Conservation (phyloP, 345 rosid genomes). For the Corchorus capsularis region DNA sequence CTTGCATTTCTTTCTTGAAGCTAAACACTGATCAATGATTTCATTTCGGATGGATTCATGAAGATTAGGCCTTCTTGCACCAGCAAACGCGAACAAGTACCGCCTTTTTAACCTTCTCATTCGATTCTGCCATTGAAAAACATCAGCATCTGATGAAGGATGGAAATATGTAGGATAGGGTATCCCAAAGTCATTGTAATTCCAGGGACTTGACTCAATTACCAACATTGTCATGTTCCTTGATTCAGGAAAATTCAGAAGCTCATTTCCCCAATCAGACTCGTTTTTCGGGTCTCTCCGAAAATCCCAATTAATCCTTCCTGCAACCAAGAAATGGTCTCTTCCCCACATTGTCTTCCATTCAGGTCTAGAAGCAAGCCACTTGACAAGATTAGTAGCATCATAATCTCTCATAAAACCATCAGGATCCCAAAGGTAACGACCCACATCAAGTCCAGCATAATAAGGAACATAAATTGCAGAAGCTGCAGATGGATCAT, state of each 20-base stretch:
- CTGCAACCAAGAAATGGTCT: constrained; percentile 89
- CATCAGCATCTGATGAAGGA: constrained; percentile 55
- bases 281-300: constrained; percentile 51
- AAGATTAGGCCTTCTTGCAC: constrained; percentile 57
- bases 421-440: constrained; percentile 63
- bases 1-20: constrained; percentile 60
- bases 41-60: constrained; percentile 54
- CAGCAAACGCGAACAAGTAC: constrained; percentile 63
- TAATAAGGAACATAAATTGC: constrained; percentile 78
- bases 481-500: constrained; percentile 64
- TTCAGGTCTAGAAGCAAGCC: constrained; percentile 64
- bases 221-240: constrained; percentile 70
- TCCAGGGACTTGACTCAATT: constrained; percentile 82
- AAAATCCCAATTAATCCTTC: constrained; percentile 86
- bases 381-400: constrained; percentile 49
- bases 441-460: constrained; percentile 70
- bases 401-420: constrained; percentile 55
- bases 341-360: constrained; percentile 68
- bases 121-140: constrained; percentile 62
- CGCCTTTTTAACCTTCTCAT: constrained; percentile 51
- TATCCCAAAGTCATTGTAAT: constrained; percentile 65
- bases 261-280: constrained; percentile 74
- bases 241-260: constrained; percentile 66
- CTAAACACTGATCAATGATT: constrained; percentile 62
- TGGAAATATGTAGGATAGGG: constrained; percentile 88